Evolutionary conservation across 768 basidiomycete species (phyloP).

Genomic region (Hortiboletus campestris): DNA sequence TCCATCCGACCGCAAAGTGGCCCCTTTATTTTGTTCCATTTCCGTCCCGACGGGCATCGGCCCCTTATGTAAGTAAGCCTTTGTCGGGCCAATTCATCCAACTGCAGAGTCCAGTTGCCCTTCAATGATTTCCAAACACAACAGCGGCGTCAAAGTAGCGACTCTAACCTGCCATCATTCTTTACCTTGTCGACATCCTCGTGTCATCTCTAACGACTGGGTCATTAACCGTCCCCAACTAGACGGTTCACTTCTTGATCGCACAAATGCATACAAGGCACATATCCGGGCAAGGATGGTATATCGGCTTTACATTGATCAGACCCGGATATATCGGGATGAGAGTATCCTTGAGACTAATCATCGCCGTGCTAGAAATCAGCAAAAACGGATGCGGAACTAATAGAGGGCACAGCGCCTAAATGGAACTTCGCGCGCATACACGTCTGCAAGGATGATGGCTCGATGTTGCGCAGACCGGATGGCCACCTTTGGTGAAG

Average conservation of each 20-base stretch:
- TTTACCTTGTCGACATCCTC: background rate
- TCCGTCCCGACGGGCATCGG: too few species aligned
- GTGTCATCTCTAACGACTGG: too few species aligned
- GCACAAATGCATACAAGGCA: background rate
- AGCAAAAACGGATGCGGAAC: background rate
- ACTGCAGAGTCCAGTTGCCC: too few species aligned
- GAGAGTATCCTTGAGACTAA: background rate
- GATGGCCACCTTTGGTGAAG: constrained; percentile 4
- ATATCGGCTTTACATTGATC: background rate
- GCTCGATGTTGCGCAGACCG: background rate
- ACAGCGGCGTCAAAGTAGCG: background rate
- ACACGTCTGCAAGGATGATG: background rate
- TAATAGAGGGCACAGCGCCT: background rate
- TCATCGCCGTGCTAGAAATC: background rate
- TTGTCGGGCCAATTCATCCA: background rate
- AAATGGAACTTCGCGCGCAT: background rate
- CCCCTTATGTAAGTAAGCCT: background rate
- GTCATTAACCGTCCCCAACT: too few species aligned
- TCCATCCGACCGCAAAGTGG: background rate
- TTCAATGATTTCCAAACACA: background rate
- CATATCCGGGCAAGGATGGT: background rate
- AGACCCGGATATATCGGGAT: background rate
- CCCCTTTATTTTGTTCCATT: background rate
- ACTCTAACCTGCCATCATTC: background rate
- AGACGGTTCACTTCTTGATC: too few species aligned